Evolutionary conservation across 805 yeast genomes (phyloP).

Genomic region (Candida ovalis): DNA sequence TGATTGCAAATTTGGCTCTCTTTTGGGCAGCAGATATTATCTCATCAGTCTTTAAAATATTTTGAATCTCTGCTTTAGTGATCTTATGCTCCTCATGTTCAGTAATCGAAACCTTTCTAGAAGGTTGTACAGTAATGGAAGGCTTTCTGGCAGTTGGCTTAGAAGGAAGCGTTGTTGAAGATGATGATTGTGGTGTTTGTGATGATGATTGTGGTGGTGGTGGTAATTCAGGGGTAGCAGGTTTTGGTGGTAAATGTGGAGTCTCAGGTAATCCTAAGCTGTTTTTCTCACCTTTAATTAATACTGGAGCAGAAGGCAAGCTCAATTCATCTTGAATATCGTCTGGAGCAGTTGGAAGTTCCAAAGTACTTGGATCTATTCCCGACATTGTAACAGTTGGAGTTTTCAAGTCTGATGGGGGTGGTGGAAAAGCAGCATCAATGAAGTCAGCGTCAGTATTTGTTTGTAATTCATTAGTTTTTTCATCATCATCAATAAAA

Average conservation of each 20-base stretch:
- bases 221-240: slow-evolving; percentile 1
- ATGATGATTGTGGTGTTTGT: neutral
- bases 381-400: slow-evolving; percentile 2
- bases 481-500: neutral
- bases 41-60: slow-evolving; percentile 52
- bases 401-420: slow-evolving; percentile 13
- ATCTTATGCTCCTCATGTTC: slow-evolving; percentile 7
- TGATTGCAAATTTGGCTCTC: slow-evolving; percentile 69
- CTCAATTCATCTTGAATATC: slow-evolving; percentile 23
- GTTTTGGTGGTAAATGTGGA: slow-evolving; percentile 19
- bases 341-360: slow-evolving; percentile 15
- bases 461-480: neutral
- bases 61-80: slow-evolving; percentile 38
- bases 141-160: slow-evolving; percentile 8
- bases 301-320: slow-evolving; percentile 28
- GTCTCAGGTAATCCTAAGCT: slow-evolving; percentile 26
- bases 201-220: slow-evolving; percentile 1
- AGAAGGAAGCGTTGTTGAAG: neutral
- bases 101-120: neutral
- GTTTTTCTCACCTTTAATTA: slow-evolving; percentile 30
- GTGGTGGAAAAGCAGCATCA: slow-evolving; percentile 7
- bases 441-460: slow-evolving; percentile 5
- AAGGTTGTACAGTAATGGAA: neutral
- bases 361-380: neutral
- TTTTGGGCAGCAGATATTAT: slow-evolving; percentile 59